Conservation (phyloP, 805 yeast species). For the Candida yuanshanica region DNA sequence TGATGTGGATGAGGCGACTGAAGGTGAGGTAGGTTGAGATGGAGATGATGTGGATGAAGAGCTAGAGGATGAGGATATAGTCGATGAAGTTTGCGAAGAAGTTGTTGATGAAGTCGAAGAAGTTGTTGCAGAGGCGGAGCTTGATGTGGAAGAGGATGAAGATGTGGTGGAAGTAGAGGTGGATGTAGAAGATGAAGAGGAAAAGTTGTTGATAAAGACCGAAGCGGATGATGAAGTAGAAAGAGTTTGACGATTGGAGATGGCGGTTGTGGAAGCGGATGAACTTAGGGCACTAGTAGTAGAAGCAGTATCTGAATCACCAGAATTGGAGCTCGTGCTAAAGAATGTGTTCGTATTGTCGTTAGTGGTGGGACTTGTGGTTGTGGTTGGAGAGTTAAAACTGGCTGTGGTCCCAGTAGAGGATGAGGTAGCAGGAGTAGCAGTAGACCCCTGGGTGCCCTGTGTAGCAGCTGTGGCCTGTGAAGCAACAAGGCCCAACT, state of each 20-base stretch:
- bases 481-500: not conserved
- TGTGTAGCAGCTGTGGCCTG: not conserved
- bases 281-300: not conserved
- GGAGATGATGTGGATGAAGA: slow-evolving; percentile 9
- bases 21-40: slow-evolving; percentile 7
- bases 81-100: slow-evolving; percentile 2
- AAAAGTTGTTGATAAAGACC: no score
- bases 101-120: slow-evolving; percentile 8
- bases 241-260: not conserved
- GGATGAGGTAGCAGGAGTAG: not conserved
- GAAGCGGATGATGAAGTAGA: slow-evolving; percentile 6
- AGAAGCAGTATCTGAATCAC: not conserved
- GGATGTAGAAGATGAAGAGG: slow-evolving; percentile 6
- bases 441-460: not conserved
- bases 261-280: not conserved
- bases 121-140: slow-evolving; percentile 8
- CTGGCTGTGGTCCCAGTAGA: not conserved
- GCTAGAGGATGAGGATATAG: slow-evolving; percentile 7
- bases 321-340: not conserved
- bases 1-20: slow-evolving; percentile 7
- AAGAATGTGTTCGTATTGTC: no score
- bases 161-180: slow-evolving; percentile 9
- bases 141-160: slow-evolving; percentile 4
- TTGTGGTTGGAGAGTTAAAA: not conserved
- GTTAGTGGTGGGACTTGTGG: not conserved